Evolutionary conservation across 805 yeast species (phyloP), one percentile per base, ranked within the genome.

Genomic region (Yamadazyma endophytica): DNA sequence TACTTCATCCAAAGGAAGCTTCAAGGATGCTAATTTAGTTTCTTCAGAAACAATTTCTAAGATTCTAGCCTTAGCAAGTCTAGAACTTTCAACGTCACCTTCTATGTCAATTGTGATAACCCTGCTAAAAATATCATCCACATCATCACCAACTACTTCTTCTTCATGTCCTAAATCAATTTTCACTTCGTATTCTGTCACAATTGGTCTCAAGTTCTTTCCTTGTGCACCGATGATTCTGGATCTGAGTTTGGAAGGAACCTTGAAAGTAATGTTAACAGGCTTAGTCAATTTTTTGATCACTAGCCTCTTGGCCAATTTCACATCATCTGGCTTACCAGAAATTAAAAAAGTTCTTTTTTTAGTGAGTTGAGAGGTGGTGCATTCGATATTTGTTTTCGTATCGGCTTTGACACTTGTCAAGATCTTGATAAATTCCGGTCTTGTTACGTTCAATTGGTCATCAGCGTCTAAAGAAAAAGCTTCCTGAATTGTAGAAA

Each of bases 181-280:
- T 44, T 70, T 82, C 32, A 79, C 79, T 29, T 76, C 80, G 29
- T 84, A 73, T 21, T 72, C 65, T 32, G 73, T 82, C 29, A 83
- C 70, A 42, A 89, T 84, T 36, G 92, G 89, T 55, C 78, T 84
- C 58, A 89, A 75, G 39, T 70, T 81, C 46, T 71, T 74, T 54
- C 97, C 97, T 54, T 81, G 84, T 26, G 89, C 72, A 37, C 97
- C 97, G 59, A 89, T 89, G 36, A 89, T 75, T 29, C 75, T 73
- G 6, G 94, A 73, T 58, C 92, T 75, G 36, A 85, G 70, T 44
- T 74, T 75, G 9, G 89, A 74, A 19, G 97, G 97, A 32, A 89
- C 75, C 18, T 69, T 54, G 51, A 89, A 74, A 18, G 66, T 58
- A 28, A 75, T 60, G 5, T 61, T 62, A 35, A 82, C 75, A 33